These are phyloP conservation scores for Suillus decipiens DNA, from an alignment of 768 basidiomycete species.

Conservation along the genomic window DNA sequence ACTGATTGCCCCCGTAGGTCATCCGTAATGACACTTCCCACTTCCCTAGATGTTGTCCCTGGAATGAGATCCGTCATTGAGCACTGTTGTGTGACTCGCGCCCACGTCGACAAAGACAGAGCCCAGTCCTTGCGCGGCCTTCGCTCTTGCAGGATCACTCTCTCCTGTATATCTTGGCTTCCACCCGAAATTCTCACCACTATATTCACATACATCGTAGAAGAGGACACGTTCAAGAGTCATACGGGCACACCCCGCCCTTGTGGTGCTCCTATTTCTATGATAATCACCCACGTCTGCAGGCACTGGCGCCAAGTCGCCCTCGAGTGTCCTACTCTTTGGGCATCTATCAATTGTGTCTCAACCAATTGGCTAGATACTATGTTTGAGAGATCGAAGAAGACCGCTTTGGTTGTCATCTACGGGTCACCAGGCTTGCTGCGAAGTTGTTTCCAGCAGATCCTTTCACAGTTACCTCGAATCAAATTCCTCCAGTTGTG, in stretches of 20 bases:
- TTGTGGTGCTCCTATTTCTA: constrained; percentile 21
- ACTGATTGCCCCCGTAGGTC: background rate
- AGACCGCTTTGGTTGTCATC: constrained; percentile 33
- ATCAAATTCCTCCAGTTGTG: constrained; percentile 36
- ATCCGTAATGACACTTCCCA: background rate
- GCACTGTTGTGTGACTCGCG: background rate
- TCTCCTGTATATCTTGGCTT: constrained; percentile 21
- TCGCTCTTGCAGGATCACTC: constrained; percentile 19
- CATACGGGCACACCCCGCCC: background rate
- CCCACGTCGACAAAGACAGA: constrained; percentile 21
- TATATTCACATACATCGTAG: constrained; percentile 18
- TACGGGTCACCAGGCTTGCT: constrained; percentile 23
- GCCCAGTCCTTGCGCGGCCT: constrained; percentile 15
- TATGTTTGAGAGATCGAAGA: constrained; percentile 48
- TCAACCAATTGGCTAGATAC: constrained; percentile 41
- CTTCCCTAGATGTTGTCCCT: background rate
- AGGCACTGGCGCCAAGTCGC: constrained; percentile 57
- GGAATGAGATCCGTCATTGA: background rate
- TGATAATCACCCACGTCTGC: constrained; percentile 63
- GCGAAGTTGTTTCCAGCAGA: constrained; percentile 8
- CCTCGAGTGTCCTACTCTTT: constrained; percentile 53
- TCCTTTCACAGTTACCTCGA: constrained; percentile 35
- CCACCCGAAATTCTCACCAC: constrained; percentile 25
- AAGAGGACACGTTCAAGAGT: background rate
- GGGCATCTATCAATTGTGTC: constrained; percentile 47